Percentiles rank a stretch among this genome's conserved stretches.
Evolutionary conservation across 148 eudicot genomes (phyloP).

Genomic region (Arbutus unedo): DNA sequence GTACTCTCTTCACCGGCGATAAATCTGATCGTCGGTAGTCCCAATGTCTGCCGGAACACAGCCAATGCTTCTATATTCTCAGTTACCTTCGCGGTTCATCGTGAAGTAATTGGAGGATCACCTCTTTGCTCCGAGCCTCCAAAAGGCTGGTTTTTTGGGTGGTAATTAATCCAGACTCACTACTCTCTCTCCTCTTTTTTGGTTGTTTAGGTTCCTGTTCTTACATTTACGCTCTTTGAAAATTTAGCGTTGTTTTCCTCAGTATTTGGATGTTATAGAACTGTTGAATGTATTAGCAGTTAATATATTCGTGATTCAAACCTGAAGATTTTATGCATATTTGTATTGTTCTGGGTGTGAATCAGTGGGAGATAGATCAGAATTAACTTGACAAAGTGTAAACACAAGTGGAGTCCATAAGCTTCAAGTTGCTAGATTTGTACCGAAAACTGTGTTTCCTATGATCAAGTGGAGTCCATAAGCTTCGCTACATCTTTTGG

Average conservation of each 20-base stretch:
- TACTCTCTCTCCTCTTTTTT: neutral
- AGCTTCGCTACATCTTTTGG: slow-evolving; percentile 5
- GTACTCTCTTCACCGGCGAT: neutral
- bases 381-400: neutral
- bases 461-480: too few species aligned
- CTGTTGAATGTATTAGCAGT: neutral
- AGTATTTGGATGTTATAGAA: neutral
- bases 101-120: slow-evolving; percentile 1
- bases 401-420: neutral
- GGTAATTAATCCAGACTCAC: neutral
- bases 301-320: neutral
- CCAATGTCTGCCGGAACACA: neutral
- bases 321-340: neutral
- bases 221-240: neutral
- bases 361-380: neutral
- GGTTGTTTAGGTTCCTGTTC: neutral
- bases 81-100: too few species aligned
- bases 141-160: neutral
- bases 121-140: neutral
- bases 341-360: neutral
- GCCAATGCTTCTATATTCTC: neutral
- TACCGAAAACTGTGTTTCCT: neutral
- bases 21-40: slow-evolving; percentile 9
- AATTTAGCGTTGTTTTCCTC: neutral
- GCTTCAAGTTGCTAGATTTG: neutral